These are phyloP conservation scores for Boletus edulis DNA, from an alignment of 768 basidiomycete species.

Conservation along the genomic window DNA sequence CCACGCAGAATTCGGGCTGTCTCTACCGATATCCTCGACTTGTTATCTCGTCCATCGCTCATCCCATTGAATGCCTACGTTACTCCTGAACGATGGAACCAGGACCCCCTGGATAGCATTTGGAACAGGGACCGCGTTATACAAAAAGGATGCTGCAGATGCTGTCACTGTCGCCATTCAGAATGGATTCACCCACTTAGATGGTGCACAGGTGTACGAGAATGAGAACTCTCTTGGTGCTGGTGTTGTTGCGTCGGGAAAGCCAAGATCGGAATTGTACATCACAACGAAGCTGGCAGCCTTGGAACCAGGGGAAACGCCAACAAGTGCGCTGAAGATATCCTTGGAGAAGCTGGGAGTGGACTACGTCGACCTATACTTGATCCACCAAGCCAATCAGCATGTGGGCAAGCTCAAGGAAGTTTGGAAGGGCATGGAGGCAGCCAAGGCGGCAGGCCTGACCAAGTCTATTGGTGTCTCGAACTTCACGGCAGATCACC, in stretches of 20 bases:
- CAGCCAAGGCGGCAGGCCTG: slow-evolving; percentile 42
- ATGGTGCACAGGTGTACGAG: slow-evolving; percentile 58
- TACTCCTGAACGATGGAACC: slow-evolving; percentile 55
- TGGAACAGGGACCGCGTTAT: slow-evolving; percentile 60
- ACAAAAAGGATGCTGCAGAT: slow-evolving; percentile 38
- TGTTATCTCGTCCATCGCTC: slow-evolving; percentile 7
- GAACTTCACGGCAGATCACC: slow-evolving; percentile 46
- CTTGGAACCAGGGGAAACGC: slow-evolving; percentile 39
- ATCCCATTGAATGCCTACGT: slow-evolving; percentile 23
- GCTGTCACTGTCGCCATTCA: slow-evolving; percentile 47
- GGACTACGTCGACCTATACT: slow-evolving; percentile 60
- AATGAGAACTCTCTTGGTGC: slow-evolving; percentile 55
- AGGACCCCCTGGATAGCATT: slow-evolving; percentile 57
- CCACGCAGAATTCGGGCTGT: neutral
- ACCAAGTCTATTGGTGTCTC: slow-evolving; percentile 50
- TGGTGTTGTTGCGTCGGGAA: slow-evolving; percentile 49
- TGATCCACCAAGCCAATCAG: slow-evolving; percentile 50
- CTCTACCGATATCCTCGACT: neutral
- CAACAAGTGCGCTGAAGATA: slow-evolving; percentile 46
- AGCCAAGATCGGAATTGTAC: slow-evolving; percentile 53
- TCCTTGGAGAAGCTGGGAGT: slow-evolving; percentile 55
- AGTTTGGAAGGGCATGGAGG: slow-evolving; percentile 63
- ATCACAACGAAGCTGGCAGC: slow-evolving; percentile 55
- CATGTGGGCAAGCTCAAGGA: slow-evolving; percentile 45
- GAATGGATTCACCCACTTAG: slow-evolving; percentile 59